phyloP scores from a whole-genome alignment of 2,329 filamentous ascomycete genomes.

The Aspergillus oerlinghausenensis region DNA sequence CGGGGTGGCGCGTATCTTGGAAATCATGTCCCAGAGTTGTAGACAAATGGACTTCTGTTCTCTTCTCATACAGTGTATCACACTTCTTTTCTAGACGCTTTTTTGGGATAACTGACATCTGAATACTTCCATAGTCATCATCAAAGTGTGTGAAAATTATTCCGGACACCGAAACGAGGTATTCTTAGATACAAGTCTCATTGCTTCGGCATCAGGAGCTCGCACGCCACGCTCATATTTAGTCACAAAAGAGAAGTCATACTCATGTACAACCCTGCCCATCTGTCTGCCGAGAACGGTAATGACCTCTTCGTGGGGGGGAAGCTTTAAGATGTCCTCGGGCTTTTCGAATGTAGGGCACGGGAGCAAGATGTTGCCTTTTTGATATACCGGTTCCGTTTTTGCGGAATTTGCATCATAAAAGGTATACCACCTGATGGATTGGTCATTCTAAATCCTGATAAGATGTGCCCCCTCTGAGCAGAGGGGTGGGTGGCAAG shows the following conservation, averaged over 20 bases:
- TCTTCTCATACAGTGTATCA: conserved; percentile 13
- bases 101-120: conserved; percentile 14
- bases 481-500: too few species aligned
- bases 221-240: conserved; percentile 16
- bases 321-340: not conserved
- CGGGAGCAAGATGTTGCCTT: conserved; percentile 7
- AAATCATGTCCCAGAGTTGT: conserved; percentile 18
- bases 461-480: too few species aligned
- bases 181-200: conserved; percentile 15
- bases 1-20: conserved; percentile 15
- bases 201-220: conserved; percentile 17
- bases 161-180: conserved; percentile 17
- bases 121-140: not conserved
- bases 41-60: conserved; percentile 19
- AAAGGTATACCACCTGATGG: not conserved
- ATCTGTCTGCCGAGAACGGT: conserved; percentile 12
- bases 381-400: conserved; percentile 7
- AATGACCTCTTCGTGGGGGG: conserved; percentile 12
- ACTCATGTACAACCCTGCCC: conserved; percentile 14
- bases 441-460: not conserved
- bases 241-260: conserved; percentile 13
- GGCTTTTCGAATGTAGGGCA: conserved; percentile 1
- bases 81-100: conserved; percentile 14
- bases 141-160: conserved; percentile 8
- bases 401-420: not conserved